Conservation (phyloP, 768 basidiomycete species). For the Pulveroboletus sp. region DNA sequence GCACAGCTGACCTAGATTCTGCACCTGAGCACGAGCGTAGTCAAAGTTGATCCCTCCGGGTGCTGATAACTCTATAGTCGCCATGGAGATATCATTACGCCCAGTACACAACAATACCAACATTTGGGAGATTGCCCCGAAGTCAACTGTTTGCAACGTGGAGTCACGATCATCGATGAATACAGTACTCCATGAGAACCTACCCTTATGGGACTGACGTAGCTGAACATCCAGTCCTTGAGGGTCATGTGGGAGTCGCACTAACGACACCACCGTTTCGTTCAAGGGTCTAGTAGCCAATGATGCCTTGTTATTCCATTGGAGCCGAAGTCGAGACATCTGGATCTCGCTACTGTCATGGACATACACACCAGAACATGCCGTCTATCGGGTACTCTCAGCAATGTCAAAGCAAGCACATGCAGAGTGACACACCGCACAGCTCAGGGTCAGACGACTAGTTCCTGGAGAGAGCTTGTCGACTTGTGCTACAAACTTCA, state of each 20-base stretch:
- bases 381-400: slow-evolving; percentile 38
- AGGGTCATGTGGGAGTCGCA: slow-evolving; percentile 60
- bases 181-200: slow-evolving; percentile 14
- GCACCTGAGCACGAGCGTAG: slow-evolving; percentile 38
- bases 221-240: slow-evolving; percentile 61
- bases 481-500: slow-evolving; percentile 47
- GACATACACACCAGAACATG: slow-evolving; percentile 62
- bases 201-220: slow-evolving; percentile 45
- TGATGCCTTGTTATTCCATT: slow-evolving; percentile 50
- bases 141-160: slow-evolving; percentile 47
- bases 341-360: slow-evolving; percentile 66
- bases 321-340: slow-evolving; percentile 59
- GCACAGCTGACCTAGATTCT: slow-evolving; percentile 30
- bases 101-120: slow-evolving; percentile 60
- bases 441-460: slow-evolving; percentile 56
- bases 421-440: slow-evolving; percentile 51
- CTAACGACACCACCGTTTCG: slow-evolving; percentile 37
- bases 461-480: slow-evolving; percentile 52
- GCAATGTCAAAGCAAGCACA: background rate
- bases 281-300: slow-evolving; percentile 15
- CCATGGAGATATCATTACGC: slow-evolving; percentile 56
- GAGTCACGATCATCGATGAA: background rate
- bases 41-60: slow-evolving; percentile 50
- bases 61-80: slow-evolving; percentile 49
- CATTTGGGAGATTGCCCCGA: slow-evolving; percentile 53